Conservation (phyloP, 1,139 yeast genomes). For the Sugiyamaella novakii region DNA sequence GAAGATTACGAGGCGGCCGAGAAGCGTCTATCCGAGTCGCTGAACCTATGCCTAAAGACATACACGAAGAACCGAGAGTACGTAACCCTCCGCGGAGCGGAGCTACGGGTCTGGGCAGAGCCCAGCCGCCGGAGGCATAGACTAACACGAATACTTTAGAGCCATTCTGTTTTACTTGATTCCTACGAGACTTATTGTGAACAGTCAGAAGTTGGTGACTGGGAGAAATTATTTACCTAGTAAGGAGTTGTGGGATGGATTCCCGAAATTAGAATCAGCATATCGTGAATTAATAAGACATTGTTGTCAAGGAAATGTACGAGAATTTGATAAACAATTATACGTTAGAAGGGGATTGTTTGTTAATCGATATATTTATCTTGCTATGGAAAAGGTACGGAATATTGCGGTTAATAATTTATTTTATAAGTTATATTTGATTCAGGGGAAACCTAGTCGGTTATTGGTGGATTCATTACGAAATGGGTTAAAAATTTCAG, state of each 20-base stretch:
- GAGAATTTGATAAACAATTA: slow-evolving; percentile 51
- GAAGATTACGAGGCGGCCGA: slow-evolving; percentile 59
- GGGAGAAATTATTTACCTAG: slow-evolving; percentile 35
- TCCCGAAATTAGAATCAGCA: slow-evolving; percentile 48
- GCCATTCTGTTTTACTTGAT: slow-evolving; percentile 42
- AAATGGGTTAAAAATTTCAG: slow-evolving; percentile 49
- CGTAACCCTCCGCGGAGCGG: slow-evolving; percentile 16
- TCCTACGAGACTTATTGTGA: slow-evolving; percentile 42
- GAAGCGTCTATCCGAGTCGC: slow-evolving; percentile 53
- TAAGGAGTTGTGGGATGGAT: slow-evolving; percentile 49
- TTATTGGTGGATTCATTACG: slow-evolving; percentile 54
- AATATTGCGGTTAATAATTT: slow-evolving; percentile 56
- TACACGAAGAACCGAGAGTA: slow-evolving; percentile 42
- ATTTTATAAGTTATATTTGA: slow-evolving; percentile 50
- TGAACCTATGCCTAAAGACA: slow-evolving; percentile 42
- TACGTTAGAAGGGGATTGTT: slow-evolving; percentile 52
- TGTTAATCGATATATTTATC: slow-evolving; percentile 61
- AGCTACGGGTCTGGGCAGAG: background rate
- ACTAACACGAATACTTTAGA: slow-evolving; percentile 17
- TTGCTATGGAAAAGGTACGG: slow-evolving; percentile 59
- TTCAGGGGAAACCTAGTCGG: slow-evolving; percentile 45
- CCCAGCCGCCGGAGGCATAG: no score
- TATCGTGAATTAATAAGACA: slow-evolving; percentile 57
- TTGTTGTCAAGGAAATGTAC: slow-evolving; percentile 57
- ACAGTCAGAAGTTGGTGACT: slow-evolving; percentile 10